Evolutionary conservation across 2,329 filamentous ascomycete genomes (phyloP).

Genomic region (Aspergillus terreus): DNA sequence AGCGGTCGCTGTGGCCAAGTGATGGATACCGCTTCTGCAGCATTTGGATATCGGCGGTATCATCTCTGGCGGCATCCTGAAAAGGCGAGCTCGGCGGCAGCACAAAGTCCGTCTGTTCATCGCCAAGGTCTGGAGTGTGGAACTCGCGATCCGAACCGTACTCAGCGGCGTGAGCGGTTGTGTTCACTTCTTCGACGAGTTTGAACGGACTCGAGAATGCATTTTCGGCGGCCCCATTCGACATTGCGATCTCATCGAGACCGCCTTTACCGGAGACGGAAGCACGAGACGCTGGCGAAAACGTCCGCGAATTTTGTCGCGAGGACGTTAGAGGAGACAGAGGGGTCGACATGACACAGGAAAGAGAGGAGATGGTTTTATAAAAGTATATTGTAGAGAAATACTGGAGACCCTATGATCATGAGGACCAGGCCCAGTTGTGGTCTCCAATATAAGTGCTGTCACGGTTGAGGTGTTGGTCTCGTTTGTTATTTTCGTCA

Average conservation of each 20-base stretch:
- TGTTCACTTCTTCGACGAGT: slow-evolving; percentile 13
- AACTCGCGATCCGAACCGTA: slow-evolving; percentile 16
- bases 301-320: slow-evolving; percentile 38
- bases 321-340: slow-evolving; percentile 40
- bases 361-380: background rate
- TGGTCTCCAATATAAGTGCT: slow-evolving; percentile 1
- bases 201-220: slow-evolving; percentile 26
- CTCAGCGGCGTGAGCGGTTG: slow-evolving; percentile 3
- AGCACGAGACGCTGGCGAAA: slow-evolving; percentile 22
- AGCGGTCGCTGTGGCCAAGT: slow-evolving; percentile 7
- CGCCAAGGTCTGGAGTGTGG: slow-evolving; percentile 13
- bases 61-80: slow-evolving; percentile 28
- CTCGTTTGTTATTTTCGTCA: slow-evolving; percentile 19
- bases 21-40: slow-evolving; percentile 14
- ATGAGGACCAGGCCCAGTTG: background rate
- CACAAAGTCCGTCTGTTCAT: slow-evolving; percentile 20
- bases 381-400: background rate
- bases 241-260: slow-evolving; percentile 14
- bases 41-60: slow-evolving; percentile 30
- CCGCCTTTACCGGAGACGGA: slow-evolving; percentile 12
- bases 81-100: slow-evolving; percentile 37
- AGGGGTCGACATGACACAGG: slow-evolving; percentile 35
- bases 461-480: slow-evolving; percentile 2
- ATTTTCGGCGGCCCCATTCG: slow-evolving; percentile 20
- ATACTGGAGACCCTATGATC: background rate